Evolutionary conservation across 768 basidiomycete genomes (phyloP).

Genomic region (Lentinula lateritia): DNA sequence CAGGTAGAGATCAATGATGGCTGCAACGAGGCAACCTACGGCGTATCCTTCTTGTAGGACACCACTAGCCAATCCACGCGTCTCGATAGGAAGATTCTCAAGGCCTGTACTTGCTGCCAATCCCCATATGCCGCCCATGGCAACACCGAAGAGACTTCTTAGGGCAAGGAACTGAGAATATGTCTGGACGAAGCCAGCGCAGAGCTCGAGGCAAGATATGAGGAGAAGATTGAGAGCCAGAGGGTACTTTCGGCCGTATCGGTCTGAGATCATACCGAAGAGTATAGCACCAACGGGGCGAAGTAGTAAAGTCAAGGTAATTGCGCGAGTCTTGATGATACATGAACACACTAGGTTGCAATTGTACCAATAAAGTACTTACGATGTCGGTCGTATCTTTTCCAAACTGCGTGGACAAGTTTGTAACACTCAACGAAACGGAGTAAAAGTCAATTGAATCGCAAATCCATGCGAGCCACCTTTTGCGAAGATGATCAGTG

Average conservation of each 20-base stretch:
- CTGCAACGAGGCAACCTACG: constrained; percentile 29
- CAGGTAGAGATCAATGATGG: constrained; percentile 51
- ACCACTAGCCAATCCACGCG: constrained; percentile 60
- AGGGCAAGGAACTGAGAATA: constrained; percentile 55
- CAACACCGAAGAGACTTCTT: constrained; percentile 53
- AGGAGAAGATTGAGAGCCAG: constrained; percentile 48
- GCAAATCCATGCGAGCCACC: constrained; percentile 53
- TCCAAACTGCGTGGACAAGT: constrained; percentile 29
- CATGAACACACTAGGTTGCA: neutral
- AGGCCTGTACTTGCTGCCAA: constrained; percentile 51
- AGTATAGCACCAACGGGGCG: constrained; percentile 28
- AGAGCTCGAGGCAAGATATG: constrained; percentile 48
- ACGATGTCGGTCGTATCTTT: constrained; percentile 27
- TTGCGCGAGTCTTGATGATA: neutral
- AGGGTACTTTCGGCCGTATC: constrained; percentile 47
- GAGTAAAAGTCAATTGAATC: constrained; percentile 67
- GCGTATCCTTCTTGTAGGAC: constrained; percentile 70
- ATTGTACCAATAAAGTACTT: constrained; percentile 47
- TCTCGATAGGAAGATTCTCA: constrained; percentile 58
- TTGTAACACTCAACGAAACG: constrained; percentile 37
- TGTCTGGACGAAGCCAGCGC: constrained; percentile 51
- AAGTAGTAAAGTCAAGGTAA: neutral
- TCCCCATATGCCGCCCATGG: constrained; percentile 64
- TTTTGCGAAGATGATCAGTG: constrained; percentile 11
- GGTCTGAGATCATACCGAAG: constrained; percentile 47